Conservation (phyloP, 345 rosid species). For the Corchorus olitorius region DNA sequence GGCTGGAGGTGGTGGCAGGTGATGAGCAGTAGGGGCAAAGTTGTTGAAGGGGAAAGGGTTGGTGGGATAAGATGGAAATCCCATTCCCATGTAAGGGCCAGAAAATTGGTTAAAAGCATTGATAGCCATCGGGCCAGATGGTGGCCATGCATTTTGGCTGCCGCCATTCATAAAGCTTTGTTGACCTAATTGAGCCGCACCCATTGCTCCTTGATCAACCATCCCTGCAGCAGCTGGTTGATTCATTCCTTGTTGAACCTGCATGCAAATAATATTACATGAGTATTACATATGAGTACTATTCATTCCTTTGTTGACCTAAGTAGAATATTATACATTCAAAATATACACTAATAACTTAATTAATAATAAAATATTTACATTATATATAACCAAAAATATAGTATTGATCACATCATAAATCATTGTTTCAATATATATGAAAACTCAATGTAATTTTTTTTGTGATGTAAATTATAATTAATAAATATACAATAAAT, state of each 20-base stretch:
- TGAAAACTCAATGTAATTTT: neutral
- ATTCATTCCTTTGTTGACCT: too few species aligned
- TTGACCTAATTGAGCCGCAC: neutral
- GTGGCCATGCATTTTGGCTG: constrained; percentile 1
- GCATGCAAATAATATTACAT: neutral
- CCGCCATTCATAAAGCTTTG: neutral
- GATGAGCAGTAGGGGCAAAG: neutral
- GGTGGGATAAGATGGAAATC: neutral
- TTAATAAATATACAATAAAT: too few species aligned
- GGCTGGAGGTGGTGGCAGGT: too few species aligned
- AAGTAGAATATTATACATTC: neutral
- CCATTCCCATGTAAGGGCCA: neutral
- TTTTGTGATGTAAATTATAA: neutral
- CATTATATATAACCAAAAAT: too few species aligned
- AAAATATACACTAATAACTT: too few species aligned
- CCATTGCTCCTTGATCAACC: neutral
- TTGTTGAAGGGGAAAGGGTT: neutral
- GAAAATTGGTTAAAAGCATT: neutral
- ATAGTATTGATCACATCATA: too few species aligned
- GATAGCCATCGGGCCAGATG: neutral
- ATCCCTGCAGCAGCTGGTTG: neutral
- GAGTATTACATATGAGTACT: too few species aligned
- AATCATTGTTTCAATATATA: neutral
- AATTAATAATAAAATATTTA: neutral
- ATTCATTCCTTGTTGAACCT: neutral